These are phyloP conservation scores for Chloris gayana DNA, from an alignment of 176 grass and related monocot genomes.

Conservation along the genomic window DNA sequence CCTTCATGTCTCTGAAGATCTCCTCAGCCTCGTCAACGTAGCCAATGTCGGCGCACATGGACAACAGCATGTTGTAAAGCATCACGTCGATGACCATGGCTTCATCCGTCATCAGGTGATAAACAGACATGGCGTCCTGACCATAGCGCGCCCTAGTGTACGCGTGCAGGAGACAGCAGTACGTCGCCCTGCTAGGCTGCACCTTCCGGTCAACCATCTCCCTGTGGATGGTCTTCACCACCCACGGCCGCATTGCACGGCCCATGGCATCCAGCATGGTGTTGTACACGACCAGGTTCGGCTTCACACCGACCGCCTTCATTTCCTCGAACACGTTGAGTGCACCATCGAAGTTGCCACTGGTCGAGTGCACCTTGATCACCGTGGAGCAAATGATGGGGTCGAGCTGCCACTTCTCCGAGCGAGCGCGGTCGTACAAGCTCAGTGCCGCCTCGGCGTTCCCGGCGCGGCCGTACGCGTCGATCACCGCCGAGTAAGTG, in stretches of 20 bases:
- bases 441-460: constrained; percentile 65
- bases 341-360: constrained; percentile 79
- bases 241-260: constrained; percentile 78
- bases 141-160: constrained; percentile 85
- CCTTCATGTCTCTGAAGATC: constrained; percentile 85
- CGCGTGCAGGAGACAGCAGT: constrained; percentile 62
- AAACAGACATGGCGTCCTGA: constrained; percentile 70
- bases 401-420: constrained; percentile 68
- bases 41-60: constrained; percentile 92
- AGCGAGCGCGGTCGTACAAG: constrained; percentile 74
- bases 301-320: constrained; percentile 71
- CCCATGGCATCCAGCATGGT: constrained; percentile 84
- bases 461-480: constrained; percentile 70
- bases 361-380: constrained; percentile 59
- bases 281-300: constrained; percentile 85
- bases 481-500: constrained; percentile 75
- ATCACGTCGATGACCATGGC: constrained; percentile 53
- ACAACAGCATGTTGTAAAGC: constrained; percentile 76
- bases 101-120: constrained; percentile 60
- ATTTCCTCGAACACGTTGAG: constrained; percentile 95
- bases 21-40: constrained; percentile 68
- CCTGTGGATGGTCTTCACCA: constrained; percentile 82
- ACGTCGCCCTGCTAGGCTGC: constrained; percentile 59
- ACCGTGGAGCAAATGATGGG: constrained; percentile 67
- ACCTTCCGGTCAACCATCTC: constrained; percentile 63